Evolutionary conservation across 306 rosid species (phyloP), one percentile per base, ranked within the genome.

Genomic region (Begonia fuchsioides): DNA sequence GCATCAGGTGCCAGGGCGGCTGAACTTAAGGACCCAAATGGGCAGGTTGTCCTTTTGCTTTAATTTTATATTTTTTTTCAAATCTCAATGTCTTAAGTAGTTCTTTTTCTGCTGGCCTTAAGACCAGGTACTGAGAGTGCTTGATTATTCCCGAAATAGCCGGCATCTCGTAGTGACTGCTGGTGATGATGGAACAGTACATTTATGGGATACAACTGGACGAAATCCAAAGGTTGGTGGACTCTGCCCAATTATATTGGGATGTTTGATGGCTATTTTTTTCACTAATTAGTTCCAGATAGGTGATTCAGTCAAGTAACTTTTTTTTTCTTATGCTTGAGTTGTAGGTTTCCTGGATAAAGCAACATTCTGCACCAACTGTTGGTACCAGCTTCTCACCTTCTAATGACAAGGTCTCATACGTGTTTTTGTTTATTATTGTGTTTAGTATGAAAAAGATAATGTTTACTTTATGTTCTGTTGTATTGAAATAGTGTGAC

Each of bases 101-200:
- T 67, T 69, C 49, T 54, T 48, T 51, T 44, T 75, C 57, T 82
- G 84, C 69, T 64, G 77, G 64, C 59, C 62, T 82, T 68, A 92
- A 92, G 94, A 85, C 71, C 94, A 92, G 98, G 87, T 92, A 58
- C 61, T 92, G 71, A 85, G 94, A 83, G 96, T 82, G 72, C 94
- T 92, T 61, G 98, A 85, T 61, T 92, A 85, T 77, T 92, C 98
- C 17, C 93, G 86, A 64, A 71, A 71, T 58, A 92, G 94, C 70
- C 72, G 96, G 51, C 96, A 92, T 74, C 94, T 92, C 51, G 75
- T 86, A 50, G 93, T 72, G 67, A 92, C 96, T 39, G 94, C 98
- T 55, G 98, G 98, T 69, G 98, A 92, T 55, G 96, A 86, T 52
- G 98, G 98, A 53, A 79, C 93, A 2, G 75, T 82, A 32, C 96